Percentiles rank a stretch among this genome's conserved stretches.
Conservation (phyloP, 805 yeast genomes). For the Cyberlindnera misumaiensis region DNA sequence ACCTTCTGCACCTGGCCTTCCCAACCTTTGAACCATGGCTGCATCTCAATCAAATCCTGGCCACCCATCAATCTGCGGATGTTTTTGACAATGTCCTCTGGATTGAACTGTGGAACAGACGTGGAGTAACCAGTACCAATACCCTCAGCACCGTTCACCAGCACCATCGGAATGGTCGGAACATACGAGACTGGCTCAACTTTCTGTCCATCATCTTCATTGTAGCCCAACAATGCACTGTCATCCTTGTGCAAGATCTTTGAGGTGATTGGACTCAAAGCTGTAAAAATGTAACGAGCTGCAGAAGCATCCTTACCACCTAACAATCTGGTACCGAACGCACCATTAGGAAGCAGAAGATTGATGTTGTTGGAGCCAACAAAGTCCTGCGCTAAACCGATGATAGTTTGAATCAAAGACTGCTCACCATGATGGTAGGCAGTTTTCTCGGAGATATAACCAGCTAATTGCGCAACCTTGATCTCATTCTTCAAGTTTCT, state of each 20-base stretch:
- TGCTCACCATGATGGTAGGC: slow-evolving; percentile 95
- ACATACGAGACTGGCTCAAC: slow-evolving; percentile 95
- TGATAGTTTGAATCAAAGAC: slow-evolving; percentile 81
- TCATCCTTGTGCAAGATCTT: slow-evolving; percentile 75
- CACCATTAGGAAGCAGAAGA: slow-evolving; percentile 83
- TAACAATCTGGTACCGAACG: slow-evolving; percentile 90
- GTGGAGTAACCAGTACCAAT: slow-evolving; percentile 99
- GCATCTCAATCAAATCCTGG: slow-evolving; percentile 63
- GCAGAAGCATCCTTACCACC: slow-evolving; percentile 99
- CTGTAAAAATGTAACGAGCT: slow-evolving; percentile 91
- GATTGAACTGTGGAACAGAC: slow-evolving; percentile 84
- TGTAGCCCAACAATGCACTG: slow-evolving; percentile 66
- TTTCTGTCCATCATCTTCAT: slow-evolving; percentile 87
- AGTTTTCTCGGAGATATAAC: slow-evolving; percentile 81
- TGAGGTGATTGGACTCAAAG: slow-evolving; percentile 67
- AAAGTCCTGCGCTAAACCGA: slow-evolving; percentile 92
- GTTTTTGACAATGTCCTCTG: slow-evolving; percentile 72
- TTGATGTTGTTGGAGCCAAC: slow-evolving; percentile 89
- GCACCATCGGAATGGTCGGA: slow-evolving; percentile 91
- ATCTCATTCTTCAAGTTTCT: slow-evolving; percentile 70
- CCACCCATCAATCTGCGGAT: slow-evolving; percentile 66
- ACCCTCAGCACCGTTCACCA: slow-evolving; percentile 96
- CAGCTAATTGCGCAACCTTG: slow-evolving; percentile 86
- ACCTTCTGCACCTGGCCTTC: slow-evolving; percentile 67
- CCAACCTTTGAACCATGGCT: slow-evolving; percentile 97